Conservation (phyloP, 192 early-diverging fungal species). For the Entomortierella parvispora region DNA sequence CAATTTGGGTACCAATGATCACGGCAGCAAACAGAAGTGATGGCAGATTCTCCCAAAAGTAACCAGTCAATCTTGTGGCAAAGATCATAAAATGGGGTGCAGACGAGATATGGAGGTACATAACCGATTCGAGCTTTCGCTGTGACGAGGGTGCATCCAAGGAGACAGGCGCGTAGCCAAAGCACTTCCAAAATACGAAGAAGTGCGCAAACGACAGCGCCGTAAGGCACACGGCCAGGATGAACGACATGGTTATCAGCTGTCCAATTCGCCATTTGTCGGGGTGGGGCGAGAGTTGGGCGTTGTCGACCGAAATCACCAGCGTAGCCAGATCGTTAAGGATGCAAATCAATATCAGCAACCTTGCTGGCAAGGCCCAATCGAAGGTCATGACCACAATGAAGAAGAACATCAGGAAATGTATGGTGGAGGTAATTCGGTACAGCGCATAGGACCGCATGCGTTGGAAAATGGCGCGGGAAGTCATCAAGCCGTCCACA, state of each 20-base stretch:
- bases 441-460: slow-evolving; percentile 77
- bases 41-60: slow-evolving; percentile 72
- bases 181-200: too few species aligned
- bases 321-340: slow-evolving; percentile 76
- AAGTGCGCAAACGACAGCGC: slow-evolving; percentile 72
- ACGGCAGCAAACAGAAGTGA: slow-evolving; percentile 64
- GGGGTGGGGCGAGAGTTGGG: slow-evolving; percentile 67
- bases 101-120: slow-evolving; percentile 80
- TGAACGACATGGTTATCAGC: slow-evolving; percentile 68
- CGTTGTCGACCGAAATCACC: slow-evolving; percentile 82
- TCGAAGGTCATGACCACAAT: slow-evolving; percentile 68
- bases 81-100: slow-evolving; percentile 84
- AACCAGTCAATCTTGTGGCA: slow-evolving; percentile 69
- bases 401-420: slow-evolving; percentile 84
- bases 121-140: slow-evolving; percentile 66
- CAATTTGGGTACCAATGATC: slow-evolving; percentile 73
- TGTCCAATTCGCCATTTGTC: slow-evolving; percentile 84
- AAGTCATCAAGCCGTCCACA: too few species aligned
- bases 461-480: slow-evolving; percentile 81
- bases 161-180: slow-evolving; percentile 24
- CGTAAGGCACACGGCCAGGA: slow-evolving; percentile 68
- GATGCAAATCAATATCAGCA: slow-evolving; percentile 77
- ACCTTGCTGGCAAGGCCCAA: slow-evolving; percentile 69
- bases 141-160: slow-evolving; percentile 17
- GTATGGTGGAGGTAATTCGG: slow-evolving; percentile 81